These are phyloP conservation scores for Blastocystis sp. DNA, from an alignment of 352 stramenopile genomes.

Conservation along the genomic window DNA sequence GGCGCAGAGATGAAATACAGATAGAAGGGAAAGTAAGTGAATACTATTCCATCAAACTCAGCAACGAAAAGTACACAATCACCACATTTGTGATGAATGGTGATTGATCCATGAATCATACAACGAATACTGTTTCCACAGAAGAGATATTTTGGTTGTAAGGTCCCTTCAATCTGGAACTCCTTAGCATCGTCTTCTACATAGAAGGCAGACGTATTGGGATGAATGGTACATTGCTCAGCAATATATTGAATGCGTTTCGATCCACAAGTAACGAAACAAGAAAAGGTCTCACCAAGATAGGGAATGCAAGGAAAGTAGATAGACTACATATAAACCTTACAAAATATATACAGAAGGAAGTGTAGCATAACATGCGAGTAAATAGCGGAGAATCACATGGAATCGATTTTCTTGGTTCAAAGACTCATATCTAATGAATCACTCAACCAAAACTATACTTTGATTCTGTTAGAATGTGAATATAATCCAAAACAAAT, in stretches of 20 bases:
- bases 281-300: constrained; percentile 47
- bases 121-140: constrained; percentile 35
- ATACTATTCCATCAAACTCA: background rate
- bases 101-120: background rate
- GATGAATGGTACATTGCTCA: constrained; percentile 26
- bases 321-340: background rate
- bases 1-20: background rate
- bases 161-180: background rate
- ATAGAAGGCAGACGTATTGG: background rate
- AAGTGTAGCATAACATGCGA: background rate
- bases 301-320: constrained; percentile 23
- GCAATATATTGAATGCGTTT: constrained; percentile 13
- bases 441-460: background rate
- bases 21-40: background rate
- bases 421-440: background rate
- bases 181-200: constrained; percentile 15
- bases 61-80: background rate
- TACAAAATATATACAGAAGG: background rate
- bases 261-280: background rate
- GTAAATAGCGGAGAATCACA: background rate
- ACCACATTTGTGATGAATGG: background rate
- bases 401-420: background rate
- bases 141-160: background rate
- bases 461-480: background rate
- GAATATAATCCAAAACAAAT: background rate